Evolutionary conservation across 768 basidiomycete species (phyloP), one percentile per base, ranked within the genome.

Genomic region (Podaxis mareebaensis): DNA sequence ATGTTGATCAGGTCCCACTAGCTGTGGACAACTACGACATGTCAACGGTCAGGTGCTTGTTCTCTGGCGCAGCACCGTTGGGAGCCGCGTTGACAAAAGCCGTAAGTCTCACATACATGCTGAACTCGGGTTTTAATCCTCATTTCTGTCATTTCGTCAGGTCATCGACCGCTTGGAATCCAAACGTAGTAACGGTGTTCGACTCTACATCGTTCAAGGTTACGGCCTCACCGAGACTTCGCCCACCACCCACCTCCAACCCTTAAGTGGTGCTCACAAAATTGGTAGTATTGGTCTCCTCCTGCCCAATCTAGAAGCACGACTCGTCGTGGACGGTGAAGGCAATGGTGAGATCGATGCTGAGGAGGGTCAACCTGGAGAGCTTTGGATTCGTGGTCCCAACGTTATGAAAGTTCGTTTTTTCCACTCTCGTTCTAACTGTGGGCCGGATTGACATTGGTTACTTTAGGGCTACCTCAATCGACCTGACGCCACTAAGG

Each of bases 151-250:
- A 33, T 1, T 8, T 58, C 30, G 20, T 39, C 54, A 78, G 78
- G 80, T 83, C 20, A 69, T 71, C 7, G 66, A 74, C 15, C 76
- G 82, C 22, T 64, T 84, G 7, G 63, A 73, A 28, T 55, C 71
- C 4, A 76, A 73, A 33, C 72, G 77, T 13, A 78, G 76, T 3
- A 79, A 78, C 4, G 83, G 83, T 51, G 74, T 75, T 5, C 68
- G 74, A 7, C 67, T 81, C 17, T 64, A 63, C 56, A 78, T 89
- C 30, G 67, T 76, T 13, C 89, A 91, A 74, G 88, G 89, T 0
- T 93, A 87, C 61, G 90, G 93, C 28, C 79, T 94, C 20, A 94
- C 92, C 0, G 93, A 95, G 74, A 93, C 92, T 0, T 90, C 91
- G 0, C 92, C 91, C 0, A 86, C 87, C 0, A 81, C 86, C 0